phyloP scores from a whole-genome alignment of 352 stramenopile genomes.

The Globisporangium emineosum region DNA sequence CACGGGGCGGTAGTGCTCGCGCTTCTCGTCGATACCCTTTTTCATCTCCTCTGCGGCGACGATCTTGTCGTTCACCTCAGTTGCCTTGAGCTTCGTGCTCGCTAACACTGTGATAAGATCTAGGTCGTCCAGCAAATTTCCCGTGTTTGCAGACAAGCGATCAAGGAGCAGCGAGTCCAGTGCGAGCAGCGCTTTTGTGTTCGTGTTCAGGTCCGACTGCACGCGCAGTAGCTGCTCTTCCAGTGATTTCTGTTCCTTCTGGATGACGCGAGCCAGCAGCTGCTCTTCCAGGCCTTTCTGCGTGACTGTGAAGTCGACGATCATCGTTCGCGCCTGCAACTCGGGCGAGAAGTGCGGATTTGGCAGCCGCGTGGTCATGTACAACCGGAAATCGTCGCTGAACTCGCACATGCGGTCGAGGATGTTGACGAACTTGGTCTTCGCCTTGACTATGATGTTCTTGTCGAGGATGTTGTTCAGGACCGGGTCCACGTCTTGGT shows the following conservation, averaged over 20 bases:
- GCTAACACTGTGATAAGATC: slow-evolving; percentile 85
- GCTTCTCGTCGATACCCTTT: slow-evolving; percentile 87
- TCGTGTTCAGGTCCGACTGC: slow-evolving; percentile 78
- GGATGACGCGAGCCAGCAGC: slow-evolving; percentile 88
- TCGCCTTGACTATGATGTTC: slow-evolving; percentile 54
- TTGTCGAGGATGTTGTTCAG: slow-evolving; percentile 67
- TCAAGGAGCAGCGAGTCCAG: slow-evolving; percentile 87
- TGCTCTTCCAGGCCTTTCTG: slow-evolving; percentile 90
- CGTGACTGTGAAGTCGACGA: slow-evolving; percentile 92
- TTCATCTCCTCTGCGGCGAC: slow-evolving; percentile 84
- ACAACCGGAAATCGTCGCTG: slow-evolving; percentile 62
- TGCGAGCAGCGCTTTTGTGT: slow-evolving; percentile 83
- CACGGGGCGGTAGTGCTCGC: slow-evolving; percentile 89
- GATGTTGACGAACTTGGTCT: slow-evolving; percentile 66
- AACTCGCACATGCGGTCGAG: slow-evolving; percentile 68
- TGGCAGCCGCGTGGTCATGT: slow-evolving; percentile 58
- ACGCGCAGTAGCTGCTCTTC: slow-evolving; percentile 89
- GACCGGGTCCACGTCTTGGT: slow-evolving; percentile 57
- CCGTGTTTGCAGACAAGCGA: slow-evolving; percentile 79
- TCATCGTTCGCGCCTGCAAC: slow-evolving; percentile 56
- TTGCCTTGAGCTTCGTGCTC: slow-evolving; percentile 89
- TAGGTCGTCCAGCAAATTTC: slow-evolving; percentile 86
- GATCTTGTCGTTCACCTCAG: slow-evolving; percentile 90
- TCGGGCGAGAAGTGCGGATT: slow-evolving; percentile 76
- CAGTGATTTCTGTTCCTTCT: slow-evolving; percentile 87